Evolutionary conservation across 2,329 filamentous ascomycete genomes (phyloP).

Genomic region (Microdochium bolleyi): DNA sequence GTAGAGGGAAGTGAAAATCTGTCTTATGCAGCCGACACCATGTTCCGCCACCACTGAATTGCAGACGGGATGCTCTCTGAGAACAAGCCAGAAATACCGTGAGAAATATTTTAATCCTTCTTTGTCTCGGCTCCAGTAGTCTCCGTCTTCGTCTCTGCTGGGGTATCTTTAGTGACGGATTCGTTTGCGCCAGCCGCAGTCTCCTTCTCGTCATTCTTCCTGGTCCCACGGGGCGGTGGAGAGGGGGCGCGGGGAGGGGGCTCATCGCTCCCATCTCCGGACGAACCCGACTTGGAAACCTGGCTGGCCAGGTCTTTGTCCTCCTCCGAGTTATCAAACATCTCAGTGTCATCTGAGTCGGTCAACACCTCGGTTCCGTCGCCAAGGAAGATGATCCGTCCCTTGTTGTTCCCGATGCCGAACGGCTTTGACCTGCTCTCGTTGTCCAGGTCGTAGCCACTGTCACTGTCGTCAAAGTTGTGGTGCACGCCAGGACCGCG

Average conservation of each 20-base stretch:
- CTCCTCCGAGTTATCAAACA: slow-evolving; percentile 83
- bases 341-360: slow-evolving; percentile 82
- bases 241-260: slow-evolving; percentile 21
- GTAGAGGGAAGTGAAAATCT: neutral
- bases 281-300: slow-evolving; percentile 56
- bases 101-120: slow-evolving; percentile 11
- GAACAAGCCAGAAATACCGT: neutral
- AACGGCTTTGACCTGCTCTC: slow-evolving; percentile 57
- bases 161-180: slow-evolving; percentile 14
- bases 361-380: slow-evolving; percentile 90
- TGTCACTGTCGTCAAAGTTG: slow-evolving; percentile 73
- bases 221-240: slow-evolving; percentile 18
- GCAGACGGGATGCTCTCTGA: neutral
- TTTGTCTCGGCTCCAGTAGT: slow-evolving; percentile 14
- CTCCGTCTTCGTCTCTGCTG: slow-evolving; percentile 11
- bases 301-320: slow-evolving; percentile 82
- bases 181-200: slow-evolving; percentile 10
- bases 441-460: slow-evolving; percentile 68
- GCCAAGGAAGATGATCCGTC: slow-evolving; percentile 88
- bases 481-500: slow-evolving; percentile 75
- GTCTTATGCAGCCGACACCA: neutral
- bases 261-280: slow-evolving; percentile 16
- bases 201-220: slow-evolving; percentile 14
- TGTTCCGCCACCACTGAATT: neutral
- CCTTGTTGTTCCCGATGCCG: slow-evolving; percentile 62